Evolutionary conservation across 805 yeast genomes (phyloP), one percentile per base, ranked within the genome.

Genomic region (Komagataella pastoris): DNA sequence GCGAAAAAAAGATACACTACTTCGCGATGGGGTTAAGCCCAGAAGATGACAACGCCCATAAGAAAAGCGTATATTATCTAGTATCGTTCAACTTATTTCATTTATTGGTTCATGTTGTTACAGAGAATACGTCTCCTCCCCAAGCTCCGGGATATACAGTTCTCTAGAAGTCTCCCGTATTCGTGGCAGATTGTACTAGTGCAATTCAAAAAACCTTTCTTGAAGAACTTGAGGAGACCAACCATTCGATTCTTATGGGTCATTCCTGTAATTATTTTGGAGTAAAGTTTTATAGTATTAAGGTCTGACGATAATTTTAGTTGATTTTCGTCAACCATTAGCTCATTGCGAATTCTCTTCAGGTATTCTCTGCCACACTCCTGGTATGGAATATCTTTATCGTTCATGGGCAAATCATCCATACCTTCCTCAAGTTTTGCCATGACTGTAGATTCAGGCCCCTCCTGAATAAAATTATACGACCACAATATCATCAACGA

Each of bases 151-250:
- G 71, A 72, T 23, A 71, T 65, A 61, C 83, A 79, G 56, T 79
- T 75, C 47, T 62, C 64, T 48, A 80, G 64, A 54, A 81, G 60
- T 49, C 70, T 66, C 1, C 78, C 65, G 57, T 77, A 76, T 56
- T 80, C 85, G 24, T 69, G 63, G 8, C 82, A 80, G 47, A 77
- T 64, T 52, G 77, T 81, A 82, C 84, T 80, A 47, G 68, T 66
- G 55, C 75, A 65, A 6, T 59, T 59, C 36, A 57, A 56, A 53
- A 69, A 74, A 8, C 66, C 56, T 8, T 62, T 62, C 17, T 70
- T 63, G 51, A 76, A 66, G 48, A 67, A 57, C 48, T 63, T 63
- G 50, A 82, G 59, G 46, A 83, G 58, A 0, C 89, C 87, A 12
- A 76, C 77, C 30, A 78, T 62, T 46, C 75, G 63, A 52, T 80